Conservation (phyloP, 345 rosid species). For the Stellera chamaejasme region DNA sequence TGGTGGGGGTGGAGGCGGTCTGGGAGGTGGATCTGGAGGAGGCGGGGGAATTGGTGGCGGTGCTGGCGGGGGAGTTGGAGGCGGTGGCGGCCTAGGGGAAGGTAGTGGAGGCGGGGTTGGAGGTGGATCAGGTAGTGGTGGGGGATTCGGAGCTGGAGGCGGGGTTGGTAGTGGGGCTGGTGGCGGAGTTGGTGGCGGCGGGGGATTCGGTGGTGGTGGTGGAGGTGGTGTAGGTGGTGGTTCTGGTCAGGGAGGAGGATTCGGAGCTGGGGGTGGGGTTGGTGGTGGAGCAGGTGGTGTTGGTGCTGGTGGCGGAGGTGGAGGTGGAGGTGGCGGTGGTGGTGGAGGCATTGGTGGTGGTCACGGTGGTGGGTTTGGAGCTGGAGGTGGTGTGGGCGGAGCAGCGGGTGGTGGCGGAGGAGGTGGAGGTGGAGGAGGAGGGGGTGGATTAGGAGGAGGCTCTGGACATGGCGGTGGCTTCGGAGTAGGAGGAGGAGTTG, state of each 20-base stretch:
- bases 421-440: conserved; percentile 28
- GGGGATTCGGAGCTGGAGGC: conserved; percentile 11
- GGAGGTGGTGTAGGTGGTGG: conserved; percentile 32
- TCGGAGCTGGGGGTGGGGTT: conserved; percentile 33
- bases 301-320: conserved; percentile 25
- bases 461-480: conserved; percentile 35
- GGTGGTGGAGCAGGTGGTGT: conserved; percentile 34
- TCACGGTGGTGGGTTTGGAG: conserved; percentile 36
- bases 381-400: conserved; percentile 33
- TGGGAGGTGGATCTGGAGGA: conserved; percentile 24
- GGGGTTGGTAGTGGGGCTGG: conserved; percentile 19
- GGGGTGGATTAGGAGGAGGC: conserved; percentile 31
- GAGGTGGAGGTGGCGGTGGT: conserved; percentile 25
- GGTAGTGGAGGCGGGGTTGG: conserved; percentile 24
- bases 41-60: conserved; percentile 26
- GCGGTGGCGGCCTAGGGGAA: conserved; percentile 25
- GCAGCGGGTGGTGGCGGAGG: conserved; percentile 39
- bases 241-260: conserved; percentile 30
- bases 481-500: conserved; percentile 31
- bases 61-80: conserved; percentile 25
- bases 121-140: conserved; percentile 13
- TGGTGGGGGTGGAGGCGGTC: conserved; percentile 24
- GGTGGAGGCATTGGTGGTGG: conserved; percentile 40
- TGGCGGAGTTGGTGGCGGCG: conserved; percentile 25
- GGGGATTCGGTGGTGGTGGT: conserved; percentile 14